These are phyloP conservation scores for Fibroporia radiculosa DNA, from an alignment of 768 basidiomycete genomes.

Conservation along the genomic window DNA sequence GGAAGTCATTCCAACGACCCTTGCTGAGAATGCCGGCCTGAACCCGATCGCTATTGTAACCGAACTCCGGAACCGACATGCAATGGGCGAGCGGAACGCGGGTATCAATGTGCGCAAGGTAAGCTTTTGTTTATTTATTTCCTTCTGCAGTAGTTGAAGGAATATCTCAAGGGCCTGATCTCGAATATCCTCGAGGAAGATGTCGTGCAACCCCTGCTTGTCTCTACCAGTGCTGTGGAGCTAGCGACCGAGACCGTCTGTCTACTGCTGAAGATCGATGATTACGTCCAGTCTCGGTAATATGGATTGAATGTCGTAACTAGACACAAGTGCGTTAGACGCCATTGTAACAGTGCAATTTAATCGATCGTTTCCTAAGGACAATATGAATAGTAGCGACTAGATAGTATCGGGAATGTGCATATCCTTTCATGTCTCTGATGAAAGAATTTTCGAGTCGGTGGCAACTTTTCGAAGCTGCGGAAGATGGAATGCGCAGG, in stretches of 20 bases:
- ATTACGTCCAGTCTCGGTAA: constrained; percentile 79
- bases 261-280: constrained; percentile 91
- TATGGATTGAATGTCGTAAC: too few species aligned
- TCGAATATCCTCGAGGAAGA: constrained; percentile 97
- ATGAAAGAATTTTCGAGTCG: too few species aligned
- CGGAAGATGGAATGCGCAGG: too few species aligned
- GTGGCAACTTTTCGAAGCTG: too few species aligned
- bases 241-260: constrained; percentile 97
- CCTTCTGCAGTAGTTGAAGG: background rate
- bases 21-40: constrained; percentile 97
- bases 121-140: constrained; percentile 15
- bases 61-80: constrained; percentile 94
- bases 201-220: constrained; percentile 92
- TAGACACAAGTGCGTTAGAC: too few species aligned
- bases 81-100: constrained; percentile 87
- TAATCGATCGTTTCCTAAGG: too few species aligned
- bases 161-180: constrained; percentile 69
- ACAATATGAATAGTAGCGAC: too few species aligned
- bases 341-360: too few species aligned
- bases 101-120: constrained; percentile 99
- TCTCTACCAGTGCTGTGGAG: constrained; percentile 93
- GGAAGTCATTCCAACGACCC: constrained; percentile 94
- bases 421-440: too few species aligned
- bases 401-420: too few species aligned
- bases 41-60: constrained; percentile 99